Base-by-base conservation (phyloP, 148 eudicot genomes). In the Fallopia convolvulus region DNA sequence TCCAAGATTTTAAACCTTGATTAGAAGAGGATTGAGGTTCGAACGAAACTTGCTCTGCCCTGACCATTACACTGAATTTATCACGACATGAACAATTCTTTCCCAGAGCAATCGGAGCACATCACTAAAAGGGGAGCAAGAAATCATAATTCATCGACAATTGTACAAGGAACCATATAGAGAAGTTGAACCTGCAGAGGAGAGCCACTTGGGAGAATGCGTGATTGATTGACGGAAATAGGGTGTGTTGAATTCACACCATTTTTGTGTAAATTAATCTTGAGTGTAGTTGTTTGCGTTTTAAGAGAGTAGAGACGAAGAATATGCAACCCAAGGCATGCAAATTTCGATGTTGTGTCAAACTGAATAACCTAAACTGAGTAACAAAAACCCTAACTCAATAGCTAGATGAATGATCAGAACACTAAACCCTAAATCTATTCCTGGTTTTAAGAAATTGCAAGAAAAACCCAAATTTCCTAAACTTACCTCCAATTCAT, bases 191-290 rank as follows among this genome's bases (percentile, higher is more conserved):
- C 94, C 90, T 88, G 92, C 3, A 33, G 15, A 77, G 86, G 79
- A 55, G 87, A 82, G 50, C 80, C 70, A 36, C 78, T 76, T 3
- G 80, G 81, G 74, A 80, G 84, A 83, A 84, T 47, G 83, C 76
- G 33, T 83, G 90, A 21, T 80, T 84, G 78, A 82, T 83, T 44
- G 88, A 86, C 41, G 87, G 84, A 39, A 63, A 21, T 76, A 81
- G 83, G 7, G 87, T 77, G 39, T 81, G 86, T 81, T 87, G 92
- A 85, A 86, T 78, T 66, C 84, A 86, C 81, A 74, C 82, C 93
- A 91, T 91, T 80, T 77, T 77, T 8, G 50, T 53, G n/a, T 39
- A 36, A 17, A 13, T 52, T 30, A 17, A 33, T 76, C 8, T 75
- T 66, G 8, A 17, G 60, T 5, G 33, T 14, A 49, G 30, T 50